Conservation (phyloP, 139 green algal genomes). For the Chlorella vulgaris region DNA sequence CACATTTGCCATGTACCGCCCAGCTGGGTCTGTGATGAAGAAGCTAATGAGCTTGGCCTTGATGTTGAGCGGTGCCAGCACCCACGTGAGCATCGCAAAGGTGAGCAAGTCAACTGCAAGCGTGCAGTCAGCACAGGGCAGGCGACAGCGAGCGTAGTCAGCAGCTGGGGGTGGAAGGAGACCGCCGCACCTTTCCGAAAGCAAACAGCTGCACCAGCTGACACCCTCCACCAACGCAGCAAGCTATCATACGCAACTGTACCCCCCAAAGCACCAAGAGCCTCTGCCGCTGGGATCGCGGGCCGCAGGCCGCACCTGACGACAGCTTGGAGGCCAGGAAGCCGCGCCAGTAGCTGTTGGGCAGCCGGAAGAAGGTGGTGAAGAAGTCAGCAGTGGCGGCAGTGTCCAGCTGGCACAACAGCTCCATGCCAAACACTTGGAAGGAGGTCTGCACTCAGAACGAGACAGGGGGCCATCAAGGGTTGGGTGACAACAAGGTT, state of each 20-base stretch:
- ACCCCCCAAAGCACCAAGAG: too few species aligned
- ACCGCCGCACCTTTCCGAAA: too few species aligned
- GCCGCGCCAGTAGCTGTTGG: slow-evolving; percentile 79
- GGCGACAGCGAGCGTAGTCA: not conserved
- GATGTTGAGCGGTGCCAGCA: slow-evolving; percentile 78
- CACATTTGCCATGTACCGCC: slow-evolving; percentile 66
- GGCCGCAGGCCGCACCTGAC: too few species aligned
- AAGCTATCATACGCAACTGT: too few species aligned
- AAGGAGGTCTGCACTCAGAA: slow-evolving; percentile 80
- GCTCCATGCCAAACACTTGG: slow-evolving; percentile 96
- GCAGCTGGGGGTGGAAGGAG: too few species aligned
- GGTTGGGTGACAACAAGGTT: slow-evolving; percentile 58
- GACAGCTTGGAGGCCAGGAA: slow-evolving; percentile 88
- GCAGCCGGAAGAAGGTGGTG: slow-evolving; percentile 91
- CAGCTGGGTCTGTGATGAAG: slow-evolving; percentile 73
- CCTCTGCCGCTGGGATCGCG: too few species aligned
- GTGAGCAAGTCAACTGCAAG: slow-evolving; percentile 75
- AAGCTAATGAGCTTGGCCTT: slow-evolving; percentile 82
- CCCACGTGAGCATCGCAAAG: slow-evolving; percentile 92
- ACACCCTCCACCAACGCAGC: too few species aligned
- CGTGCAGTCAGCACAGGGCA: not conserved
- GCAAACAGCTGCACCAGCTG: too few species aligned
- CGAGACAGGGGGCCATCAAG: slow-evolving; percentile 75
- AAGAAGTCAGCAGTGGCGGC: slow-evolving; percentile 89
- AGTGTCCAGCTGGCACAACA: slow-evolving; percentile 75